phyloP scores from a whole-genome alignment of 1,139 yeast species.

The Groenewaldozyma sp. region DNA sequence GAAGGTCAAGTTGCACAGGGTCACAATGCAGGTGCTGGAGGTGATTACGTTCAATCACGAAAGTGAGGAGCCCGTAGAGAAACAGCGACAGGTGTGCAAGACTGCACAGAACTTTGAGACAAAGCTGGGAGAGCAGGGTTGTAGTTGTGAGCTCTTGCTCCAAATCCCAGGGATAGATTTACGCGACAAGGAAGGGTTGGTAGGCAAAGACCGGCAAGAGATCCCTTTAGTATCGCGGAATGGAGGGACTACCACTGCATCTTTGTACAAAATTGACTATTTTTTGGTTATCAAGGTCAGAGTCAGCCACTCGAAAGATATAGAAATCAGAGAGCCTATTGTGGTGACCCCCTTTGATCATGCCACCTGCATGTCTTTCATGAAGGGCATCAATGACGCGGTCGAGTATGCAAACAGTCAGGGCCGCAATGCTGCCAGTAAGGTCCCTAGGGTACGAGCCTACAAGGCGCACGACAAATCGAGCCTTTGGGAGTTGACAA shows the following conservation, averaged over 20 bases:
- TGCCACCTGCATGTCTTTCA: slow-evolving; percentile 30
- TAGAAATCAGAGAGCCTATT: slow-evolving; percentile 31
- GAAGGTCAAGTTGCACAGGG: slow-evolving; percentile 29
- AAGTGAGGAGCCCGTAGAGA: slow-evolving; percentile 27
- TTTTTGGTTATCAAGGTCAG: slow-evolving; percentile 29
- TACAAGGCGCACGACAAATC: slow-evolving; percentile 8
- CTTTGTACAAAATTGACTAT: slow-evolving; percentile 31
- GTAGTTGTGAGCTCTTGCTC: slow-evolving; percentile 24
- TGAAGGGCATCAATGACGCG: slow-evolving; percentile 28
- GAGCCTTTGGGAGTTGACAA: slow-evolving; percentile 8
- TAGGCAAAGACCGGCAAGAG: slow-evolving; percentile 28
- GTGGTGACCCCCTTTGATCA: slow-evolving; percentile 33
- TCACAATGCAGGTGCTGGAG: slow-evolving; percentile 32
- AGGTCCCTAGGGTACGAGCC: background rate
- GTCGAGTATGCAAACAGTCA: slow-evolving; percentile 25
- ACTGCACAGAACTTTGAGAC: slow-evolving; percentile 23
- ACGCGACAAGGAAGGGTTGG: slow-evolving; percentile 24
- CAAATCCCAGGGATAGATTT: slow-evolving; percentile 25
- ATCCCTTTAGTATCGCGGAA: slow-evolving; percentile 29
- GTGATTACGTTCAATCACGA: slow-evolving; percentile 26
- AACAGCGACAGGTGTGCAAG: slow-evolving; percentile 27
- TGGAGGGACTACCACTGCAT: slow-evolving; percentile 31
- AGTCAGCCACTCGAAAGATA: slow-evolving; percentile 32
- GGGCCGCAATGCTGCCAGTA: background rate
- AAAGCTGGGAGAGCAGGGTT: slow-evolving; percentile 24